Percentiles rank a stretch among this genome's conserved stretches.
Evolutionary conservation across 768 basidiomycete species (phyloP).

Genomic region (Suillus paluster): DNA sequence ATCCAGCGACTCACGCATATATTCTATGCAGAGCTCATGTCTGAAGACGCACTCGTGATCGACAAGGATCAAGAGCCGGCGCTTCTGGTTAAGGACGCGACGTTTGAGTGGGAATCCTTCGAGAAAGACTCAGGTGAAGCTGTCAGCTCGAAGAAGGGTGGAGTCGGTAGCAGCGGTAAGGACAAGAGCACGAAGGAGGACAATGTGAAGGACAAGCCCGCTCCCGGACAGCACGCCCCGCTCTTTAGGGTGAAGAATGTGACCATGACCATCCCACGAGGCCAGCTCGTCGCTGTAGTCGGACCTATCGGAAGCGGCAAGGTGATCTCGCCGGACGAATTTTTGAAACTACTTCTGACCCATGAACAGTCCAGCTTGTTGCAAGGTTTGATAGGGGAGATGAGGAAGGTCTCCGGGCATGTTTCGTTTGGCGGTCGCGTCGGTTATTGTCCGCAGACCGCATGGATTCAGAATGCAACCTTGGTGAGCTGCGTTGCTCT

Average conservation of each 20-base stretch:
- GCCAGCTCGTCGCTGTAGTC: conserved; percentile 62
- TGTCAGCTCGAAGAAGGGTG: conserved; percentile 2
- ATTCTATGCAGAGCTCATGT: conserved; percentile 53
- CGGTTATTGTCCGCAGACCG: conserved; percentile 73
- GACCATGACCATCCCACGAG: conserved; percentile 57
- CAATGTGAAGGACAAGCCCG: conserved; percentile 18
- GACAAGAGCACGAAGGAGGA: conserved; percentile 8
- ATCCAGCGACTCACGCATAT: conserved; percentile 54
- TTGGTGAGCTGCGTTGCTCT: conserved; percentile 40
- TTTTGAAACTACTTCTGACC: neutral
- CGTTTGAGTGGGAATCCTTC: conserved; percentile 65
- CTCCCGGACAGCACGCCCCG: conserved; percentile 3
- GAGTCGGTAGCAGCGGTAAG: conserved; percentile 1
- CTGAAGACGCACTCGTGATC: conserved; percentile 45
- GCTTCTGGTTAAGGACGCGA: conserved; percentile 53
- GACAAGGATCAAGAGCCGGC: conserved; percentile 52
- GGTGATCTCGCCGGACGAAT: conserved; percentile 26
- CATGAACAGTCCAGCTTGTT: conserved; percentile 53
- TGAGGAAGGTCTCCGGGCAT: conserved; percentile 56
- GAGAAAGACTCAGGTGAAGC: conserved; percentile 12
- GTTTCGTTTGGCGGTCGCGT: conserved; percentile 67
- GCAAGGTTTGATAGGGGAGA: conserved; percentile 72
- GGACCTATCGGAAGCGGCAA: conserved; percentile 75
- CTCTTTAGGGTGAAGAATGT: conserved; percentile 55
- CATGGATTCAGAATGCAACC: conserved; percentile 77